Base-by-base conservation (phyloP, 2,329 filamentous ascomycete species). In the Thyridium curvatum region DNA sequence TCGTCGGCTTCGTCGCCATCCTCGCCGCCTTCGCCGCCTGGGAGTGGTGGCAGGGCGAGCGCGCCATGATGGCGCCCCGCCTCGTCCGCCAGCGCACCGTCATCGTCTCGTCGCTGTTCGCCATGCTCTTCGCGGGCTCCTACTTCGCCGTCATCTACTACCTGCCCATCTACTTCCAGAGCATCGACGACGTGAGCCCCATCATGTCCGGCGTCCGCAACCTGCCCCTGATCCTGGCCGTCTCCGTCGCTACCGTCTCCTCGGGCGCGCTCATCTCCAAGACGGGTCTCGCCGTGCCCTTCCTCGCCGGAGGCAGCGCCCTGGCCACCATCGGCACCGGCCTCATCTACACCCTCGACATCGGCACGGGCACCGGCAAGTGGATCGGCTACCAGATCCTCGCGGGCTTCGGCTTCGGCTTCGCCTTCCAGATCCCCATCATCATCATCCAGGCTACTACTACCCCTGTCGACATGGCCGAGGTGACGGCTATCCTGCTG, bases 151-250 rank as follows among this genome's bases (percentile, higher is more conserved):
- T 64, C 2, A 52, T 70, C 4, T 71, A 67, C 54, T 71, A 69
- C 43, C 53, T 73, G 5, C 69, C 71, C 2, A 60, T 74, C 42
- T 74, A 71, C 59, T 72, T 76, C 52, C 68, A 76, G 53, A 61
- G 64, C 26, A 60, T 74, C 44, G 62, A 62, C 42, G 59, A 58
- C 12, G 58, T 59, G 30, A 55, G 50, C 10, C 59, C 65, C 2
- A 59, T 59, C 10, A 46, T 55, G 13, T 55, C 52, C 2, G 66
- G 64, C 3, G 56, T 70, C 12, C 53, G 56, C 16, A 65, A 63
- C 38, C 53, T 72, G 12, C 64, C 69, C 3, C 52, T 63, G 6
- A 61, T 68, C 21, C 39, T 65, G 10, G 49, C 58, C 4, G 53
- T 68, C 21, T 54, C 61, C 8, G 15, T 68, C n/a, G 49, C 51